Base-by-base conservation (phyloP, 176 grass and related monocot genomes). In the Zoysia japonica region DNA sequence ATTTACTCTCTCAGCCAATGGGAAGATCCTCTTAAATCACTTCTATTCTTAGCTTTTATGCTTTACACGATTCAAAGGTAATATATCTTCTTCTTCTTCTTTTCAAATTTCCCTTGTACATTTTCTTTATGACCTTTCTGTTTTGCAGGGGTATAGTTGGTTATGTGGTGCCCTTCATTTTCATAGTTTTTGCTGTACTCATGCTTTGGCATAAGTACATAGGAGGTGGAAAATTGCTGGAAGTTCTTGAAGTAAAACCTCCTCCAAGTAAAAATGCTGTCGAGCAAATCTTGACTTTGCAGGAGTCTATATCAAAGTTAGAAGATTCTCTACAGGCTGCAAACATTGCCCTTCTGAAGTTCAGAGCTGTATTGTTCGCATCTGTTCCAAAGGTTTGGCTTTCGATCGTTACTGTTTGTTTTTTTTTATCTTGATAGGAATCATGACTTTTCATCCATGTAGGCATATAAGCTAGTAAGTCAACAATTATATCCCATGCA, bases 281-380 rank as follows among this genome's bases (percentile, higher is more conserved):
- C 65, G 93, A 96, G 73, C 90, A 90, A 72, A 85, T 96, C 47
- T 68, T 96, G 64, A 81, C 53, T 60, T 77, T 96, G 75, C 93
- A 93, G 62, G 90, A 96, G 42, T 77, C 62, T 59, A 87, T 93
- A 80, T 88, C 93, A 42, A 90, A 87, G 70, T 44, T 90, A 36
- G 93, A 93, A 86, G 86, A 82, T 40, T 70, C 79, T 79, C 61
- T 97, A 19, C 88, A 90, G 63, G 69, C 66, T 75, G 72, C 71
- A 75, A 97, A 97, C 64, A 88, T 90, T 76, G n/a, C 79, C 84
- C 93, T 97, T 85, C 83, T 97, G 49, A 97, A 97, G 79, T 77
- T 97, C 53, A 87, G 93, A 88, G 85, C 83, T 86, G 63, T 97
- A 38, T 76, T 92, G 56, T 87, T 93, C 79, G 85, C 88, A 78